Base-by-base conservation (phyloP, 495 filamentous ascomycete species). In the Extremus antarcticus region DNA sequence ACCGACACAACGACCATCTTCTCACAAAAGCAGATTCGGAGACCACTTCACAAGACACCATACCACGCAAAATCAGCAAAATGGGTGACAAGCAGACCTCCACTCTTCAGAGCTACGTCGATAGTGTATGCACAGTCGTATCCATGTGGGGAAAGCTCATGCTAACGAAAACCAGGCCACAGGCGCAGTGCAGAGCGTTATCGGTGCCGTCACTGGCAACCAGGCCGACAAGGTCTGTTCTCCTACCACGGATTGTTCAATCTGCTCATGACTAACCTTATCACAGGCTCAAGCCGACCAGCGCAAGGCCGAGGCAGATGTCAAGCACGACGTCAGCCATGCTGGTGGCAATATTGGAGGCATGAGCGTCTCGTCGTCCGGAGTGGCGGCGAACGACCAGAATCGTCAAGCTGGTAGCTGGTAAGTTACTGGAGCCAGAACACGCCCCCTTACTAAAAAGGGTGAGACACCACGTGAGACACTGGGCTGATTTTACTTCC, bases 161-260 rank as follows among this genome's bases (percentile, higher is more conserved):
- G 3, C 25, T 43, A 58, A 73, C 87, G 66, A n/a, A n/a, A n/a
- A n/a, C n/a, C 78, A 90, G 76, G 86, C 85, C 63, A 76, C 78
- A 43, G 88, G 86, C 53, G 67, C 80, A 40, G 81, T 80, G 50
- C 88, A 95, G 70, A 84, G 76, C 51, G 78, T 74, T 43, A 58
- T 94, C 41, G 86, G 88, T 51, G 74, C 74, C 56, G 49, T 94
- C 41, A 88, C 87, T n/a, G 91, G 91, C 69, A 84, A 72, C 70
- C 73, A 74, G 9, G 70, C 73, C 59, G 79, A 88, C 54, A 74
- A 90, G 74, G 84, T 82, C 77, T 15, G 21, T 19, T 16, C 35
- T 20, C 24, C n/a, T n/a, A n/a, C n/a, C n/a, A n/a, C n/a, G n/a
- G n/a, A n/a, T n/a, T n/a, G n/a, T n/a, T n/a, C n/a, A n/a, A n/a